Evolutionary conservation across 805 yeast species (phyloP).

Genomic region (Huiozyma sinensis): DNA sequence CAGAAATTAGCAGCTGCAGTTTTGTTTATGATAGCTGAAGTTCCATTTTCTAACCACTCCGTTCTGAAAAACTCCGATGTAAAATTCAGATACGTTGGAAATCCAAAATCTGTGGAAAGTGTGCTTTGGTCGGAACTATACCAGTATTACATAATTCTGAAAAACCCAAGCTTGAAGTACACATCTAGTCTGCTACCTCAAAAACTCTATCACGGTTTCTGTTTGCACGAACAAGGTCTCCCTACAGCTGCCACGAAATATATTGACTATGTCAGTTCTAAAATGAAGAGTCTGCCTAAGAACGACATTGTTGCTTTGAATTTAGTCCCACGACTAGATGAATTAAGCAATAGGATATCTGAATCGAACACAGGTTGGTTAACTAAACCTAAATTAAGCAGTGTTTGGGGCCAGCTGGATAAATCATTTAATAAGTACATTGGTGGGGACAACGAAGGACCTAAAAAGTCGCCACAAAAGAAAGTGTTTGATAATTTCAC

Average conservation of each 20-base stretch:
- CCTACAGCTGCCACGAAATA: constrained; percentile 51
- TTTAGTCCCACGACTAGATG: constrained; percentile 27
- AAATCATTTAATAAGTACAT: constrained; percentile 70
- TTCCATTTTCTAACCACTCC: constrained; percentile 32
- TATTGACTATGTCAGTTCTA: constrained; percentile 39
- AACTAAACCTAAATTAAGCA: constrained; percentile 65
- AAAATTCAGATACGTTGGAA: constrained; percentile 33
- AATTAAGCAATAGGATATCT: constrained; percentile 37
- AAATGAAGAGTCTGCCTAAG: constrained; percentile 32
- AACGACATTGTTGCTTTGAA: constrained; percentile 27
- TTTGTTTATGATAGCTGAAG: constrained; percentile 37
- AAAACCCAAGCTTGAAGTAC: constrained; percentile 25
- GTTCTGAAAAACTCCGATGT: constrained; percentile 24
- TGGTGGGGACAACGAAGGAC: constrained; percentile 65
- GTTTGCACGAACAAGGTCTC: constrained; percentile 58
- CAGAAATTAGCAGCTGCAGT: constrained; percentile 32
- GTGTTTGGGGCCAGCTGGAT: constrained; percentile 81
- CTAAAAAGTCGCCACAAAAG: constrained; percentile 26
- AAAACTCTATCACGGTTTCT: constrained; percentile 57
- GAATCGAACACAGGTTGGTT: constrained; percentile 62
- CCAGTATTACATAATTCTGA: constrained; percentile 38
- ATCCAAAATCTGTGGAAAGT: constrained; percentile 32
- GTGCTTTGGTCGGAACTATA: constrained; percentile 57
- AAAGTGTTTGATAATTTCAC: constrained; percentile 65
- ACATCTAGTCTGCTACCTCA: constrained; percentile 47